Evolutionary conservation across 495 filamentous ascomycete species (phyloP).

Genomic region (Gamarada debralockiae): DNA sequence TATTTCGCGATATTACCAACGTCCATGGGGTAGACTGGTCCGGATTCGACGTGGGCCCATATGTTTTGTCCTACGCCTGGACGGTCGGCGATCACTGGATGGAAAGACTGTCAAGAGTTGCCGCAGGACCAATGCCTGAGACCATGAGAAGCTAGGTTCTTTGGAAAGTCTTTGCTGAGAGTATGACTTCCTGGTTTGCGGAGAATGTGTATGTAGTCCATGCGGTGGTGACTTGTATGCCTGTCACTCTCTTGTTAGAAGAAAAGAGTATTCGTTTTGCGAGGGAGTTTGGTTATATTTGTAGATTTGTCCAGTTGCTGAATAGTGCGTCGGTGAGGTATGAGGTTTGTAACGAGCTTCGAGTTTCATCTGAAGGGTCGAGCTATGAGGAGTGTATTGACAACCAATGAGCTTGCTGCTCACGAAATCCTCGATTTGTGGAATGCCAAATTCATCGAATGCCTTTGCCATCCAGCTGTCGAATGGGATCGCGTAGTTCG

Average conservation of each 20-base stretch:
- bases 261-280: neutral
- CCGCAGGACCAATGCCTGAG: slow-evolving; percentile 52
- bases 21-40: too few species aligned
- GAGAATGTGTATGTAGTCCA: slow-evolving; percentile 30
- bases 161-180: slow-evolving; percentile 57
- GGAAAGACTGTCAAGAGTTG: slow-evolving; percentile 47
- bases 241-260: neutral
- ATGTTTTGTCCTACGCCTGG: slow-evolving; percentile 61
- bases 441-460: slow-evolving; percentile 36
- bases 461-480: slow-evolving; percentile 31
- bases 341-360: too few species aligned
- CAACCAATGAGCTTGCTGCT: slow-evolving; percentile 37
- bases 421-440: slow-evolving; percentile 33
- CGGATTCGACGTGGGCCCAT: slow-evolving; percentile 27
- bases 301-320: too few species aligned
- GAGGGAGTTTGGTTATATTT: neutral
- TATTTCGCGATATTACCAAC: too few species aligned
- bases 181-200: slow-evolving; percentile 49
- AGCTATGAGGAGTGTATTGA: too few species aligned
- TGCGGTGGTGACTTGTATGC: neutral
- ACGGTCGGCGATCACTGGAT: slow-evolving; percentile 43
- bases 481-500: slow-evolving; percentile 44
- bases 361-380: too few species aligned
- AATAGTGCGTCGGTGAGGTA: too few species aligned
- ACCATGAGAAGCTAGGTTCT: slow-evolving; percentile 58